These are phyloP conservation scores for Pythium phragmiticola DNA, from an alignment of 352 stramenopile genomes.

Conservation along the genomic window DNA sequence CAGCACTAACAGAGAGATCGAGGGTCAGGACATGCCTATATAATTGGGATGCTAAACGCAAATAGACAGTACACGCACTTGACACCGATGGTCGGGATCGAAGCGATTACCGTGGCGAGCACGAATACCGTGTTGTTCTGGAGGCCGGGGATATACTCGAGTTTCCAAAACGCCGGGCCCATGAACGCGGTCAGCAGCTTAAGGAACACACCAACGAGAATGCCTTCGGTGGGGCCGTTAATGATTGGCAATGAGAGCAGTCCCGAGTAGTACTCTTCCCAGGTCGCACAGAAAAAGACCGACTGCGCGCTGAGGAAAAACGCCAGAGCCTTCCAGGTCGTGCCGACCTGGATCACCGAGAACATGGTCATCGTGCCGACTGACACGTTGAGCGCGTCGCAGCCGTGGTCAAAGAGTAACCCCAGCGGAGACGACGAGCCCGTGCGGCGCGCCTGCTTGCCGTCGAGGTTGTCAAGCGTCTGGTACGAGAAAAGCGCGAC, in stretches of 20 bases:
- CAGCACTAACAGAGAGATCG: conserved; percentile 35
- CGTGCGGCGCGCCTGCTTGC: conserved; percentile 81
- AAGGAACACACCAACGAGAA: conserved; percentile 83
- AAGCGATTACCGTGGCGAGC: conserved; percentile 53
- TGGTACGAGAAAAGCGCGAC: conserved; percentile 70
- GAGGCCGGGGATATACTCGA: conserved; percentile 56
- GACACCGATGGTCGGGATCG: conserved; percentile 60
- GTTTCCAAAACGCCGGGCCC: conserved; percentile 68
- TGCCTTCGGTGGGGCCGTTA: conserved; percentile 96
- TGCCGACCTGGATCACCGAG: conserved; percentile 69
- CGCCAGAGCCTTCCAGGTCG: conserved; percentile 77
- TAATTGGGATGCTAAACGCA: neutral
- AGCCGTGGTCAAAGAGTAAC: conserved; percentile 84
- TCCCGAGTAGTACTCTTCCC: conserved; percentile 94
- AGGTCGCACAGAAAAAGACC: conserved; percentile 87
- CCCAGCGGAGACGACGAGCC: conserved; percentile 78
- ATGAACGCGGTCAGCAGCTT: conserved; percentile 72
- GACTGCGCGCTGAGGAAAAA: conserved; percentile 75
- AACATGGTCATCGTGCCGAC: conserved; percentile 83
- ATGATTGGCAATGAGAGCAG: conserved; percentile 94
- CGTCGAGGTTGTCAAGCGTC: conserved; percentile 86
- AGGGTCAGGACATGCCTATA: too few species aligned
- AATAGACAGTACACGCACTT: conserved; percentile 55
- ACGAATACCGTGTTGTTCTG: conserved; percentile 87
- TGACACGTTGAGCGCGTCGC: conserved; percentile 80